A percentile compares a stretch with the other conserved stretches of the same genome.
phyloP scores from a whole-genome alignment of 1,284 basidiomycete species.

The Irpex rosettiformis region DNA sequence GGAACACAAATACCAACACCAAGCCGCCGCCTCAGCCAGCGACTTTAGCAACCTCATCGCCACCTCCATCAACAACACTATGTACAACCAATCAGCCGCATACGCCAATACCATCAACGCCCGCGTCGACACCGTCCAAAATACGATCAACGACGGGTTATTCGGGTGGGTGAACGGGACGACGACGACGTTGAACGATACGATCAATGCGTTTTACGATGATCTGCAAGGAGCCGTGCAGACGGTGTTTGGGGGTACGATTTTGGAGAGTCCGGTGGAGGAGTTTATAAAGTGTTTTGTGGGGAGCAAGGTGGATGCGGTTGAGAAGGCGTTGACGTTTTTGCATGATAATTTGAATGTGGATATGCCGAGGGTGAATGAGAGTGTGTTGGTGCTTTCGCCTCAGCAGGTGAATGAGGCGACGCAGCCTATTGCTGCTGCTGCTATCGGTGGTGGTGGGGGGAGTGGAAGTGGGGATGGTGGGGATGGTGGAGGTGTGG shows the following conservation, averaged over 20 bases:
- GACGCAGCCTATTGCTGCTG: slow-evolving; percentile 73
- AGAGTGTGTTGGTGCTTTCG: slow-evolving; percentile 74
- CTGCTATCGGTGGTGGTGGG: slow-evolving; percentile 67
- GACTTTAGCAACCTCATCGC: slow-evolving; percentile 73
- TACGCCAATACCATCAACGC: slow-evolving; percentile 79
- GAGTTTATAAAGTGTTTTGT: slow-evolving; percentile 89
- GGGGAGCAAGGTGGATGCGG: slow-evolving; percentile 82
- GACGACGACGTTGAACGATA: slow-evolving; percentile 81
- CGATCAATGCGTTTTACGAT: slow-evolving; percentile 70
- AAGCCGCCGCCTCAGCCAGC: slow-evolving; percentile 55
- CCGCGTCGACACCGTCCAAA: slow-evolving; percentile 67
- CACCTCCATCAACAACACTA: slow-evolving; percentile 74
- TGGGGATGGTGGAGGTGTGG: slow-evolving; percentile 56
- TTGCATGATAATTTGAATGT: slow-evolving; percentile 84
- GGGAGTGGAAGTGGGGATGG: slow-evolving; percentile 52
- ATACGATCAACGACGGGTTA: slow-evolving; percentile 78
- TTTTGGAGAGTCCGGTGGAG: slow-evolving; percentile 78
- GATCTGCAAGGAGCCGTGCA: slow-evolving; percentile 71
- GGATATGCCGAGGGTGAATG: slow-evolving; percentile 71
- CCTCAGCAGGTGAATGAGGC: slow-evolving; percentile 68
- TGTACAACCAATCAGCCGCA: slow-evolving; percentile 71
- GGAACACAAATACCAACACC: slow-evolving; percentile 56
- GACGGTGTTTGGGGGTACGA: slow-evolving; percentile 76
- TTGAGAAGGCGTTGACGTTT: slow-evolving; percentile 90
- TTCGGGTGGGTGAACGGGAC: slow-evolving; percentile 97